Base-by-base conservation (phyloP, 352 stramenopile genomes). In the Saprolegnia parasitica region DNA sequence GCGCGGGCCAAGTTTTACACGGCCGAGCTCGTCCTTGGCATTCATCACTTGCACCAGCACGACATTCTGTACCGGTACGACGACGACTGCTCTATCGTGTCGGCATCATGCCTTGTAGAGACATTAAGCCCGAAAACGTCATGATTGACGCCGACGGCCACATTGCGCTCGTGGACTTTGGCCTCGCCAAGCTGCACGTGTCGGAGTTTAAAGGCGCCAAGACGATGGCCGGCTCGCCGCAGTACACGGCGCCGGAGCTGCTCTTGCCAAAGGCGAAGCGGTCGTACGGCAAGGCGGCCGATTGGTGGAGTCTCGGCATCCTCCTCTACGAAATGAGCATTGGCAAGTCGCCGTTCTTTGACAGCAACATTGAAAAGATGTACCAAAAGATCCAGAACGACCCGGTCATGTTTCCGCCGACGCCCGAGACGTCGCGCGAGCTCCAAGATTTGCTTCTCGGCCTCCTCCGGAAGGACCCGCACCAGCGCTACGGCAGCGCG, bases 101-200 rank as follows among this genome's bases (percentile, higher is more conserved):
- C n/a, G 26, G 15, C 15, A n/a, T 20, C 20, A 24, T 9, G 35
- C 24, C 26, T 21, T 68, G 20, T 40, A 89, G 90, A 73, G 96
- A 99, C 74, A 95, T 98, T 39, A 99, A 99, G 71, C 95, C 95
- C 15, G 93, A 98, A 74, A 98, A 98, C 70, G 83, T 98, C 20
- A 96, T 98, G 77, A 96, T 98, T 47, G 95, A 98, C 72, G 84
- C 83, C 8, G 90, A 97, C n/a, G 95, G 93, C 16, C 95, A 98
- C 76, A 96, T 98, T 71, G 89, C 91, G 29, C 80, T 98, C 29
- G 95, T 97, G 10, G 95, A 98, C 72, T 98, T 98, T 73, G 95
- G 95, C 6, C 76, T 98, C 9, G 87, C 89, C 4, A 98, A 98
- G 78, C 74, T 97, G 46, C 89, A 96, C 71, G 89, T 98, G 61